These are phyloP conservation scores for Monilinia vaccinii-corymbosi DNA, from an alignment of 2,329 filamentous ascomycete species.

Conservation along the genomic window DNA sequence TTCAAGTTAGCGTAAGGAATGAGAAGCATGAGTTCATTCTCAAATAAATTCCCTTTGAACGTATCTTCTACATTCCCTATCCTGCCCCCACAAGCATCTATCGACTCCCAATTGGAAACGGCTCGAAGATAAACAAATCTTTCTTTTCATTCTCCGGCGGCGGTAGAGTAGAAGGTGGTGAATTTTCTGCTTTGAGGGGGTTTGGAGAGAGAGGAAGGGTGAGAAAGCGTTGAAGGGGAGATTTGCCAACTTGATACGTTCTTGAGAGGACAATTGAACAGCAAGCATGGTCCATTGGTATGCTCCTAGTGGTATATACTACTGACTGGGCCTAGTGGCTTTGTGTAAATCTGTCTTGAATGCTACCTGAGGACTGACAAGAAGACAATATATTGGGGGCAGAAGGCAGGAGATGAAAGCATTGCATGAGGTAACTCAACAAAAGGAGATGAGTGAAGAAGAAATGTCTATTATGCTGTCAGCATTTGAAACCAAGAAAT, in stretches of 20 bases:
- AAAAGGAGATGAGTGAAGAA: too few species aligned
- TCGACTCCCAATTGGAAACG: background rate
- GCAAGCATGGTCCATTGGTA: background rate
- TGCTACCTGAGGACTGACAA: background rate
- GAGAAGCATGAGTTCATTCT: too few species aligned
- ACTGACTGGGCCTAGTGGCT: background rate
- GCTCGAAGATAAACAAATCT: too few species aligned
- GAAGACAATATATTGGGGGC: background rate
- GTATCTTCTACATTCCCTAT: too few species aligned
- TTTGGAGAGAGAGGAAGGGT: background rate
- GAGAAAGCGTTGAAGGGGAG: accelerated
- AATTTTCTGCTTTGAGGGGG: background rate
- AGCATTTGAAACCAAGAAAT: too few species aligned
- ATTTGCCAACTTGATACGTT: too few species aligned
- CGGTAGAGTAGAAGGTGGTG: background rate
- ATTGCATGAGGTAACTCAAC: too few species aligned
- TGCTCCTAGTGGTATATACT: background rate
- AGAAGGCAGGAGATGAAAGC: background rate
- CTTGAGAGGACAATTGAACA: background rate
- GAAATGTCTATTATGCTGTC: too few species aligned
- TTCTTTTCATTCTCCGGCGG: background rate
- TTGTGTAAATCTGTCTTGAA: background rate
- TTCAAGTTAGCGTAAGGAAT: too few species aligned
- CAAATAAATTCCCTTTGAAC: too few species aligned
- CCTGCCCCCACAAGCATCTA: background rate